Percentiles rank a stretch among this genome's conserved stretches.
Evolutionary conservation across 306 rosid genomes (phyloP).

Genomic region (Morella rubra): DNA sequence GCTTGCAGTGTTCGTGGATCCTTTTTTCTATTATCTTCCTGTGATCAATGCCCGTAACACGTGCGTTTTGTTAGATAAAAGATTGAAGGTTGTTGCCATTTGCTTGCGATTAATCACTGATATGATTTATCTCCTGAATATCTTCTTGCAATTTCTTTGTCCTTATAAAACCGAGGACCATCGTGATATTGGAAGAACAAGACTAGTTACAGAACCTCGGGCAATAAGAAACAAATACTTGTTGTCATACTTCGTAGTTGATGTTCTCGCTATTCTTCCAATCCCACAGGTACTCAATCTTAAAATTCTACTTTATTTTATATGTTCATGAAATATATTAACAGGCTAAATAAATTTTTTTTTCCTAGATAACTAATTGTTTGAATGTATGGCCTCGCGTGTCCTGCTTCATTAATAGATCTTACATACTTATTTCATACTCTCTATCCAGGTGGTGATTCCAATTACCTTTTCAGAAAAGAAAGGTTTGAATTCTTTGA

Average conservation of each 20-base stretch:
- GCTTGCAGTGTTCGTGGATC: slow-evolving; percentile 79
- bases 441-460: slow-evolving; percentile 56
- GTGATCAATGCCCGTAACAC: slow-evolving; percentile 58
- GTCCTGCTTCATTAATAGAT: too few relatives aligned
- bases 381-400: too few relatives aligned
- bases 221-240: slow-evolving; percentile 75
- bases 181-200: slow-evolving; percentile 86
- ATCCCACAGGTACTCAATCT: slow-evolving; percentile 65
- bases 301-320: too few relatives aligned
- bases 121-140: slow-evolving; percentile 66
- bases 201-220: slow-evolving; percentile 75
- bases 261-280: slow-evolving; percentile 88
- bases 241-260: slow-evolving; percentile 61
- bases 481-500: slow-evolving; percentile 47
- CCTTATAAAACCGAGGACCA: slow-evolving; percentile 83
- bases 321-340: too few relatives aligned
- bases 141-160: slow-evolving; percentile 78
- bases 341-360: too few relatives aligned
- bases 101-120: slow-evolving; percentile 83
- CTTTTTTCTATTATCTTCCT: slow-evolving; percentile 83
- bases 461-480: slow-evolving; percentile 58
- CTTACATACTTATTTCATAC: slow-evolving; percentile 6
- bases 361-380: too few relatives aligned
- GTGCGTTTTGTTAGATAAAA: slow-evolving; percentile 66
- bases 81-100: slow-evolving; percentile 65